Base-by-base conservation (phyloP, 257 asterid species). In the Salvia splendens region DNA sequence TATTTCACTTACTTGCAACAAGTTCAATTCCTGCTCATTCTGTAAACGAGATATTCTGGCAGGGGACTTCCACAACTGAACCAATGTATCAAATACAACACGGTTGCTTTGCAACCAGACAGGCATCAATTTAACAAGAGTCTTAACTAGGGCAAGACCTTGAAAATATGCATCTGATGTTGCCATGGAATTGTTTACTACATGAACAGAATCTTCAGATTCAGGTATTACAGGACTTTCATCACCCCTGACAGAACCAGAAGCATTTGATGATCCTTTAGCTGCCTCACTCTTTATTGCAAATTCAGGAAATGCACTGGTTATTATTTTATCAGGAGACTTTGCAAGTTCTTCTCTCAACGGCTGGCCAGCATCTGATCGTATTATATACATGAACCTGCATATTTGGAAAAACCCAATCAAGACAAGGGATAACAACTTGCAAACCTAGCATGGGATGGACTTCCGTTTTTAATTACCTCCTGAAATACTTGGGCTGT, bases 311-410 rank as follows among this genome's bases (percentile, higher is more conserved):
- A 94, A 94, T 67, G 96, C 96, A 79, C 91, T 84, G 69, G 94
- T 86, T 75, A 91, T 87, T 78, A 94, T 91, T 86, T 94, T 94
- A 61, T 91, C 98, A 1, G 97, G 96, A 36, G 99, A 94, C 82
- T 87, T 94, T 35, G 98, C 96, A 68, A 94, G 95, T 81, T 94
- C 99, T 80, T 94, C 99, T 80, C 99, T 81, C 86, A 94, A 81
- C 4, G 96, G 96, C 67, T 94, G 99, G 75, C 99, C 99, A 84
- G 96, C 95, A 82, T 94, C 99, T 35, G 99, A 94, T 57, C 86
- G 79, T 75, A 94, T 84, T 43, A 94, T 91, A 82, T 94, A 94
- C 97, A 94, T 94, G 75, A 94, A 88, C 88, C 99, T 94, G 80
- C 56, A 84, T 45, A 65, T 67, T 70, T 51, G 62, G 49, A 71